Evolutionary conservation across 352 stramenopile genomes (phyloP), one percentile per base, ranked within the genome.

Genomic region (Globisporangium echinulatum): DNA sequence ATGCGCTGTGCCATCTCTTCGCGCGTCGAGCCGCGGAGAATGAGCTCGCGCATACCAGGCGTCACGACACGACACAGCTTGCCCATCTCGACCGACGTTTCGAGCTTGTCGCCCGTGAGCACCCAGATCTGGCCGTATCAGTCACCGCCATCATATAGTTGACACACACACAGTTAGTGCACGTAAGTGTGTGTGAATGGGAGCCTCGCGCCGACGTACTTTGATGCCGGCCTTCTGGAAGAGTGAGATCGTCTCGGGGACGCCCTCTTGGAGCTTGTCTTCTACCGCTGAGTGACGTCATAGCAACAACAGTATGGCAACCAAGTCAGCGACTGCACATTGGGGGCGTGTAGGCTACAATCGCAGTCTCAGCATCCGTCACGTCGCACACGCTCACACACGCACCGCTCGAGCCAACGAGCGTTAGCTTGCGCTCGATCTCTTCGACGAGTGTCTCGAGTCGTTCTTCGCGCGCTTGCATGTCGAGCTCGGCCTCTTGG

Each of bases 1-100:
- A 92, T 58, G 7, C 75, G 70, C 33, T 76, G 62, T 2, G 75
- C 59, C 70, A 92, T 85, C 43, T 81, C 72, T 11, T 76, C 61
- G 38, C 70, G 66, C 9, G 69, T 85, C 0, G 67, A 50, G 7
- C 61, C 83, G 39, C 74, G 71, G 8, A 92, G 54, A 1, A 90
- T 70, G 6, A 88, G 66, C 58, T 91, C 79, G 58, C 95, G 87
- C 79, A 94, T 96, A 38, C 77, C 74, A n/a, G 72, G 68, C 0
- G 78, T 90, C 33, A 97, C 72, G 9, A 98, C 78, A 17, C 82
- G 75, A 59, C 85, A 96, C 3, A 94, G 72, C 51, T 94, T 97
- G 37, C 94, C 97, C 72, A 99, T 99, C 74, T 99, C 97, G 40
- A 99, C 90, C 5, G 97, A 98, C 5, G 97, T 99, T 69, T 99